Conservation (phyloP, 768 basidiomycete genomes). For the Tephrocybe sp. region DNA sequence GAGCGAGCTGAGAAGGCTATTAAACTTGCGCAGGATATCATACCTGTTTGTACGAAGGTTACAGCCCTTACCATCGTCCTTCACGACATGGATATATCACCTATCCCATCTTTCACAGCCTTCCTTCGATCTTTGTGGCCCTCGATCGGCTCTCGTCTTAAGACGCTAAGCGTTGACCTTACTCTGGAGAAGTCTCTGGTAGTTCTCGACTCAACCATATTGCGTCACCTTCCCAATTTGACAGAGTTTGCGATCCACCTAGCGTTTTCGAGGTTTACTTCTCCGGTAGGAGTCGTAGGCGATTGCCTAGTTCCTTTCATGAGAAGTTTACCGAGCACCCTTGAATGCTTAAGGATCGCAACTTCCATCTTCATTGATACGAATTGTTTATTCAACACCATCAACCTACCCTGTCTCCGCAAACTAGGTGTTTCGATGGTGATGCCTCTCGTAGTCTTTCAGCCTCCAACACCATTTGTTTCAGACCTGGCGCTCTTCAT, state of each 20-base stretch:
- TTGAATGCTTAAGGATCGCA: not conserved
- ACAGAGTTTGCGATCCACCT: not conserved
- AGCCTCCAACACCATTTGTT: not conserved
- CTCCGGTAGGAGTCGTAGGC: not conserved
- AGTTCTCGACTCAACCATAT: not conserved
- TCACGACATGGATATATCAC: conserved; percentile 17
- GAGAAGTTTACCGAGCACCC: not conserved
- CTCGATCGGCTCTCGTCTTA: not conserved
- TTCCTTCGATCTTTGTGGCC: not conserved
- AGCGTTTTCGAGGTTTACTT: not conserved
- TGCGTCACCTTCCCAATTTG: not conserved
- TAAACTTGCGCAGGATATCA: conserved; percentile 13
- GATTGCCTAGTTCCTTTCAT: not conserved
- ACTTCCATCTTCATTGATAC: not conserved
- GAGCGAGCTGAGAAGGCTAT: conserved; percentile 2
- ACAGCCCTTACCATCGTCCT: conserved; percentile 20
- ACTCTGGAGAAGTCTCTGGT: not conserved
- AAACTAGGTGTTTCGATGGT: not conserved
- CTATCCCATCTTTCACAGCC: conserved; percentile 15
- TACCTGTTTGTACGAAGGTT: conserved; percentile 16
- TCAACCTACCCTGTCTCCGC: not conserved
- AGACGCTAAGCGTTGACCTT: not conserved
- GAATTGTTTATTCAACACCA: not conserved
- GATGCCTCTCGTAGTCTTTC: not conserved
- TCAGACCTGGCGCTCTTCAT: not conserved